Percentiles rank a stretch among this genome's conserved stretches.
These are phyloP conservation scores for Trichoderma koningii DNA, from an alignment of 2,329 filamentous ascomycete genomes.

Conservation along the genomic window DNA sequence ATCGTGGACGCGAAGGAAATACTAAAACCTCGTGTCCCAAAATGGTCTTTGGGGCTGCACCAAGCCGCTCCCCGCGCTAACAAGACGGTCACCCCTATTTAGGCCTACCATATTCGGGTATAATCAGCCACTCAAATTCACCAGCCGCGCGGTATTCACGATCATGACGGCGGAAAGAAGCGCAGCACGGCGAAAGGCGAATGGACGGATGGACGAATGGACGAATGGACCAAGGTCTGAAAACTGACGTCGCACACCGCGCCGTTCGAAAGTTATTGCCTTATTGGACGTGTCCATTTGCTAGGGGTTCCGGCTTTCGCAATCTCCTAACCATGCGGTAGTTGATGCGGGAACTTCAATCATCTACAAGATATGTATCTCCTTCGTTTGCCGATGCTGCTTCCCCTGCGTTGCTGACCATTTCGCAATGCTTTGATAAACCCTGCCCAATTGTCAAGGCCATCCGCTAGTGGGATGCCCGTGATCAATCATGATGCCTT, in stretches of 20 bases:
- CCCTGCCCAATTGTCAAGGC: background rate
- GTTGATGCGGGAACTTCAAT: background rate
- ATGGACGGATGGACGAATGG: background rate
- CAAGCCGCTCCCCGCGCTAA: slow-evolving; percentile 15
- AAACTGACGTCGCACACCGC: background rate
- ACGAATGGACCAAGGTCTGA: background rate
- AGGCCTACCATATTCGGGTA: slow-evolving; percentile 2
- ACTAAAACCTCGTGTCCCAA: slow-evolving; percentile 39
- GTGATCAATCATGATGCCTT: background rate
- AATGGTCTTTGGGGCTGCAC: slow-evolving; percentile 32
- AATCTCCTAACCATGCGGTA: background rate
- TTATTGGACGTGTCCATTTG: background rate
- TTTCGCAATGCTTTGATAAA: background rate
- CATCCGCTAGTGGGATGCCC: background rate
- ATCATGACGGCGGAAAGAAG: background rate
- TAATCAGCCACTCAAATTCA: slow-evolving; percentile 1
- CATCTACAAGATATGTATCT: background rate
- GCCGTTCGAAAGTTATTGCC: slow-evolving; percentile 12
- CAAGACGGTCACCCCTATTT: slow-evolving; percentile 17
- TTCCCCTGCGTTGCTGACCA: background rate
- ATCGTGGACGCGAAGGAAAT: slow-evolving; percentile 20
- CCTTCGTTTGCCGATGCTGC: background rate
- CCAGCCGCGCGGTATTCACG: slow-evolving; percentile 9
- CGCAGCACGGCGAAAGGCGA: background rate
- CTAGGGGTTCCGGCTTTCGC: background rate